Evolutionary conservation across 108 stramenopile genomes (phyloP), one percentile per base, ranked within the genome.

Genomic region (Nannochloropsis salina): DNA sequence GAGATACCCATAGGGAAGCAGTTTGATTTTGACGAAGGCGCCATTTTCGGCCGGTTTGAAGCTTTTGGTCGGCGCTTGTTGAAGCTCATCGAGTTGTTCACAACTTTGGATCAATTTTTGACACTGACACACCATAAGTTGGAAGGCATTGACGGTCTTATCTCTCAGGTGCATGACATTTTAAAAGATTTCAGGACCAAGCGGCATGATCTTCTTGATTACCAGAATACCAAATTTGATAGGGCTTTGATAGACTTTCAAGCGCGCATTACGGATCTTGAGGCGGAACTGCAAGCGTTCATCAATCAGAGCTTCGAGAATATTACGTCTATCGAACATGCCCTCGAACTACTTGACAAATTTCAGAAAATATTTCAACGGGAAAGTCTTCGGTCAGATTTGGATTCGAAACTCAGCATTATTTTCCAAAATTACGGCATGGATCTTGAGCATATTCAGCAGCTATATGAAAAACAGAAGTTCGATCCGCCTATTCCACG

Each of bases 221-320:
- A 94, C 85, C 94, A 94, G 85, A 94, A 94, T 91, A 96, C 95
- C 90, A 93, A 86, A 80, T 89, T 89, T 80, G 89, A 89, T 87
- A 89, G 95, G 44, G 96, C 95, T 89, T 96, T 94, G 86, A 94
- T 96, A 43, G 96, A 96, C 89, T 96, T 96, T 90, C 95, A 95
- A 85, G 94, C 94, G 44, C 85, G 91, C 41, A 94, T 96, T 61
- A 86, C 88, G 18, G 94, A 94, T 45, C 85, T 95, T 81, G 95
- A 95, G 86, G 87, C 90, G 44, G 81, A 86, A 42, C 94, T 95
- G 80, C 95, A 95, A 92, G 88, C 92, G 83, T 96, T 95, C 89
- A 94, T 96, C 88, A 94, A 96, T 88, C 92, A 92, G 86, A 94
- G 94, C 80, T 96, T 96, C 85, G 94, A 95, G 89, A 93, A 93